These are phyloP conservation scores for Phialocephala subalpina DNA, from an alignment of 2,329 filamentous ascomycete species.

Conservation along the genomic window DNA sequence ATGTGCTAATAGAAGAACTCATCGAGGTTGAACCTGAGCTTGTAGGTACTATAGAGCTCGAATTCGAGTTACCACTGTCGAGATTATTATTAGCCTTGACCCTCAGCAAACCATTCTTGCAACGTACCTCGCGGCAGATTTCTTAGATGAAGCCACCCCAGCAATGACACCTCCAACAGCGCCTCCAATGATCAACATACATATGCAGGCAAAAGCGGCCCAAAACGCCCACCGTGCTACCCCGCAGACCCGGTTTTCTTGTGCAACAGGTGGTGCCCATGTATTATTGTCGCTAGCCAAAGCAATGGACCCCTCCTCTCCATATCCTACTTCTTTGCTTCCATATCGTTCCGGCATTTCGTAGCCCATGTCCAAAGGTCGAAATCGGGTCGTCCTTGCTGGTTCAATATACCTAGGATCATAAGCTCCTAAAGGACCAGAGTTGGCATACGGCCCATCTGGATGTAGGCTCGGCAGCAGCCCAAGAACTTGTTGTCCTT, in stretches of 20 bases:
- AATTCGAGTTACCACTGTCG: neutral
- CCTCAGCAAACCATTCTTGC: neutral
- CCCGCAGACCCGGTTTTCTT: constrained; percentile 7
- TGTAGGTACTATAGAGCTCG: neutral
- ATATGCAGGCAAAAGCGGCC: constrained; percentile 8
- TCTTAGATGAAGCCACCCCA: constrained; percentile 4
- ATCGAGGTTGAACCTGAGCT: neutral
- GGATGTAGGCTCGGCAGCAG: neutral
- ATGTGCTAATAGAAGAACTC: neutral
- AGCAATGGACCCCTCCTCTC: neutral
- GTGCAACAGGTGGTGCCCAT: neutral
- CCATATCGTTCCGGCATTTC: constrained; percentile 19
- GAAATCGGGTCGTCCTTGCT: neutral
- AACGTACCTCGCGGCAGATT: neutral
- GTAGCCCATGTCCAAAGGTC: constrained; percentile 1
- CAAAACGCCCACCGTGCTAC: constrained; percentile 13
- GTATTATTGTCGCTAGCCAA: constrained; percentile 13
- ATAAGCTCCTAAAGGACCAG: constrained; percentile 1
- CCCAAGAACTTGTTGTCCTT: constrained; percentile 2
- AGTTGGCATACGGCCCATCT: neutral
- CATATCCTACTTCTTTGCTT: constrained; percentile 7
- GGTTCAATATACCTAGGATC: neutral
- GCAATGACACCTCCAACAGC: constrained; percentile 5
- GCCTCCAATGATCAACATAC: constrained; percentile 10
- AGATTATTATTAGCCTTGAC: neutral